Conservation (phyloP, 805 yeast species). For the Lipomyces yamadae region DNA sequence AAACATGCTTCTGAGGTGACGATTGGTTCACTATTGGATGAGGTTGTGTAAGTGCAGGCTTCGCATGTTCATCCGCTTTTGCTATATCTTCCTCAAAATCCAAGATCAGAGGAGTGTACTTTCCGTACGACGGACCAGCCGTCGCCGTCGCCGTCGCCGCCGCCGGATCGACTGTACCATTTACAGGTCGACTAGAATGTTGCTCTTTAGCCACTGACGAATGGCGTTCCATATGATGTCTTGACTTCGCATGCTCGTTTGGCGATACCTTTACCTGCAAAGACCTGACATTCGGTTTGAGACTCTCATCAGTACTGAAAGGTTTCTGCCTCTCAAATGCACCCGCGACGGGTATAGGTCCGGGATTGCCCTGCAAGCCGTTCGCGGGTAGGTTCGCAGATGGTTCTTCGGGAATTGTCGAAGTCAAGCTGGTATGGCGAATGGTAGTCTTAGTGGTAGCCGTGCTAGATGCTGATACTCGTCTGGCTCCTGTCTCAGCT, state of each 20-base stretch:
- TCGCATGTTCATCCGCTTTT: neutral
- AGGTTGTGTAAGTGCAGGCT: neutral
- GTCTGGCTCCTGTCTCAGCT: constrained; percentile 4
- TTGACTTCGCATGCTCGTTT: neutral
- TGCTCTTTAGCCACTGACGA: neutral
- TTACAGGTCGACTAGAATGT: neutral
- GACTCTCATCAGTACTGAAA: neutral
- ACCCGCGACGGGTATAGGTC: neutral
- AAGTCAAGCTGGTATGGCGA: constrained; percentile 11
- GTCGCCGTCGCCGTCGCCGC: neutral
- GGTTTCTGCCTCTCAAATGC: neutral
- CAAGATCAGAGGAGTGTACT: constrained; percentile 7
- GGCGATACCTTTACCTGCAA: neutral
- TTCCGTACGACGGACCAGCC: neutral
- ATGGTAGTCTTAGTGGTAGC: constrained; percentile 23
- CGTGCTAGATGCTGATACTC: constrained; percentile 14
- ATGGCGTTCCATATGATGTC: neutral
- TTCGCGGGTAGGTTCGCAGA: neutral
- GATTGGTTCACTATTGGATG: neutral
- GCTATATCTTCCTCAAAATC: neutral
- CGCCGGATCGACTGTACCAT: neutral
- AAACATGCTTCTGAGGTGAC: neutral
- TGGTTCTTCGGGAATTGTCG: neutral
- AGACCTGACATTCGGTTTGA: neutral
- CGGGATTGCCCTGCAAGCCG: neutral